Base-by-base conservation (phyloP, 2,329 filamentous ascomycete genomes). In the Sporothrix mexicana region DNA sequence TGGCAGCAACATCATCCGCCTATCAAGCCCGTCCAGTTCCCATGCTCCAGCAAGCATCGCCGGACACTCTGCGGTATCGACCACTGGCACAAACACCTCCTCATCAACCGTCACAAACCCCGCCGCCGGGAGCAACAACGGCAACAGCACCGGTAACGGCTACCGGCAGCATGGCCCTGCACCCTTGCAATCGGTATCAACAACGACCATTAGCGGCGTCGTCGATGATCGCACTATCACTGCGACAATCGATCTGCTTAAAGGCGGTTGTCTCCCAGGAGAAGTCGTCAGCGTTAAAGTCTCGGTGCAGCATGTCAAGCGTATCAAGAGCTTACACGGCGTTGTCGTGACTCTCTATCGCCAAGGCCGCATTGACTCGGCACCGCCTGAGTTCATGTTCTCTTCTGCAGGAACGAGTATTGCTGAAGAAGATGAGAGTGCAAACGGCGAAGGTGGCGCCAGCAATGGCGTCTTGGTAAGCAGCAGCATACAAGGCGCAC, bases 311-410 rank as follows among this genome's bases (percentile, higher is more conserved):
- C 96, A 98, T 80, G 95, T 92, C 74, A 97, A 97, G 80, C 88
- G 91, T 73, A 89, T 98, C 78, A 94, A 95, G 83, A 98, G 94
- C 79, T 87, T 97, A 82, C 93, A 95, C 77, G 95, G 96, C 8
- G 92, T 98, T 66, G 96, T 98, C 74, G 90, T 97, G 62, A 98
- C 96, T 1, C 84, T 99, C 9, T 98, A 97, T 80, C 90, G 96
- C 61, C 93, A 97, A 80, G 94, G 94, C 30, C 90, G 94, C 74
- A 95, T 98, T 62, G 95, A 99, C 79, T 92, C 94, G 78, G 84
- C 88, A 7, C 90, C 90, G 4, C 84, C 86, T 5, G 78, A 84
- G 13, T 84, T 84, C 6, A 79, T 87, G 8, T 88, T 89, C 41
- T 49, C 69, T 12, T 51, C 67, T 15, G 36, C 70, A 5, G 66